Percentiles rank a stretch among this genome's conserved stretches.
These are phyloP conservation scores for Pestalotiopsis sp. DNA, from an alignment of 2,329 filamentous ascomycete species.

Conservation along the genomic window DNA sequence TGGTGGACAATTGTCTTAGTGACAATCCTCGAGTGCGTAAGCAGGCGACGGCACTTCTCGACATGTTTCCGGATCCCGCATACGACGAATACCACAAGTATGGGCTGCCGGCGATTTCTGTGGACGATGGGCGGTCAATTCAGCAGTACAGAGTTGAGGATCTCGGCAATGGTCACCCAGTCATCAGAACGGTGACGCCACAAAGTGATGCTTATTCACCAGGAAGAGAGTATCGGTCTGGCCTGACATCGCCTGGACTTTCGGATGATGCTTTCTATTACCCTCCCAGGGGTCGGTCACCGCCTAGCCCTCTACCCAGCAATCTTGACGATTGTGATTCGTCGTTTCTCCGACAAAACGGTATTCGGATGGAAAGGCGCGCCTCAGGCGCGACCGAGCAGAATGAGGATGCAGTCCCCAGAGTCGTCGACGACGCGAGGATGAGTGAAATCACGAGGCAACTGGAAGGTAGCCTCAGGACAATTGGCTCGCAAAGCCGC, in stretches of 20 bases:
- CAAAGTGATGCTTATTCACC: constrained; percentile 45
- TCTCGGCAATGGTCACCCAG: constrained; percentile 35
- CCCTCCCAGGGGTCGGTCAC: constrained; percentile 54
- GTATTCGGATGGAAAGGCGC: constrained; percentile 24
- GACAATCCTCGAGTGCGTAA: constrained; percentile 72
- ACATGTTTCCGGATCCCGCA: constrained; percentile 60
- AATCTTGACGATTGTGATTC: constrained; percentile 39
- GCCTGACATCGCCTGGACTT: constrained; percentile 32
- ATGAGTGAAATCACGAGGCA: constrained; percentile 7
- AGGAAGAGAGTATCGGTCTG: constrained; percentile 37
- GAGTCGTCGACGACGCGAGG: constrained; percentile 15
- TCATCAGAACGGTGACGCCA: constrained; percentile 43
- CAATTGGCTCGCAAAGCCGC: constrained; percentile 21
- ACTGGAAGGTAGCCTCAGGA: constrained; percentile 24
- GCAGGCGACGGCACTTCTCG: constrained; percentile 73
- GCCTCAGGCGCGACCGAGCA: constrained; percentile 19
- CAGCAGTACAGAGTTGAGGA: constrained; percentile 42
- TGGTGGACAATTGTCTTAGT: constrained; percentile 78
- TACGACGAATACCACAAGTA: constrained; percentile 28
- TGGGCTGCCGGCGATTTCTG: constrained; percentile 37
- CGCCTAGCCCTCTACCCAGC: constrained; percentile 52
- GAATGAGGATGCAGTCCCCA: constrained; percentile 22
- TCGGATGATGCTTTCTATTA: constrained; percentile 47
- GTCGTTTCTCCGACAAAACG: constrained; percentile 22
- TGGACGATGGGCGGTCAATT: constrained; percentile 42